Base-by-base conservation (phyloP, 495 filamentous ascomycete species). In the Podospora sp. region DNA sequence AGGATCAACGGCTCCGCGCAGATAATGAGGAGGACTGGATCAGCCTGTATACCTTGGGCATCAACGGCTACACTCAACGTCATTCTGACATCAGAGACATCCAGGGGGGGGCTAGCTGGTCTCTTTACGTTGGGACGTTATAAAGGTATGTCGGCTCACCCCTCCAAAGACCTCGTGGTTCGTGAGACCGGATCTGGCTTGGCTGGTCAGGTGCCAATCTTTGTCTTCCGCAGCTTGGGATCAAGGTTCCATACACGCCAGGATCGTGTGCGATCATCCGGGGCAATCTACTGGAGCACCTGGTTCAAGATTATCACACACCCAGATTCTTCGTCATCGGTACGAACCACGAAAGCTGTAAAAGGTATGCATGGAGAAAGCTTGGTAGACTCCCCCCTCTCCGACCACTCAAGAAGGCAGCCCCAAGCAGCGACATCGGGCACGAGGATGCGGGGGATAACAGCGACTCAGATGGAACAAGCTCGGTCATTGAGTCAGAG, bases 21-120 rank as follows among this genome's bases (percentile, higher is more conserved):
- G 58, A 61, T 29, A 9, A 5, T 5, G 6, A 61, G 58, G 58
- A 61, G 18, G 58, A 61, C 58, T 61, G 58, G 58, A 61, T 61
- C 33, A 61, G 58, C 40, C 33, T 61, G 33, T 61, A 33, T 14
- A 29, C 58, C n/a, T 29, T 61, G 16, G 58, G 58, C 2, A 49
- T 62, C 59, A 62, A 62, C 36, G 59, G 59, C 18, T 49, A 62
- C 33, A 62, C 59, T 1, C 36, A 62, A 22, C 59, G 59, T 1
- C 59, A 62, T 29, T 36, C 33, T 29, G 59, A 62, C 16, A 62
- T 62, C 20, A 18, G 59, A 1, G 59, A 62, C 16, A 49, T 62
- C n/a, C 20, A 27, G 36, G 14, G 59, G 33, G 12, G 33, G 33
- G 8, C 22, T 62, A 12, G 59, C 59, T 25, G 59, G 36, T 11